Evolutionary conservation across 495 filamentous ascomycete genomes (phyloP), one percentile per base, ranked within the genome.

Genomic region (Aspergillus hancockii): DNA sequence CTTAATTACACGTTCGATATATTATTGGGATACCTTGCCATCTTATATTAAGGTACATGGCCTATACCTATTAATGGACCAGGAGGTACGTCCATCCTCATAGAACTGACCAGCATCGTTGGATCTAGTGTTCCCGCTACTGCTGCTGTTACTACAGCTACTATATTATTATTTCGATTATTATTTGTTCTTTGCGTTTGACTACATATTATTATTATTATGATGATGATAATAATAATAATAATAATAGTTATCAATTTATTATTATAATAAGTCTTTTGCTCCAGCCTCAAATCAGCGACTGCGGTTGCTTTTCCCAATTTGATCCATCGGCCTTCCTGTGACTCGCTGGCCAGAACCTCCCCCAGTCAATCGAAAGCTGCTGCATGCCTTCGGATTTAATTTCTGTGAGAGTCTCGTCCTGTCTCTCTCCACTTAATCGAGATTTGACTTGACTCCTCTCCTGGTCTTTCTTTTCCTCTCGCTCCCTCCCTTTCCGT

Each of bases 381-480:
- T 62, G 61, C 61, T 62, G 61, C 61, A 66, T 50, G 58, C 40
- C 36, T 23, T 63, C 60, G 57, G 58, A 61, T 58, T 63, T 61
- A 66, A 58, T 59, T 61, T 59, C 58, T 56, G 58, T 61, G 64
- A 63, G 57, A 63, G 55, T 53, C 54, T 56, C 57, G 51, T 54
- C 49, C 43, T 51, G 25, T 47, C 43, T 47, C 43, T 47, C 59
- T 58, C 53, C 64, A 63, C 54, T 40, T 53, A 36, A 40, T 38
- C 50, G 31, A 47, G 43, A 47, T 47, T n/a, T 28, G 25, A 28
- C 25, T 47, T 47, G 43, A 47, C 43, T 47, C 43, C 40, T 62
- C 38, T 61, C 41, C 21, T 38, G 55, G 55, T 58, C 40, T 50
- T 54, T 57, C 38, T 53, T 56, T 53, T 58, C 30, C 58, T 53